A percentile compares a stretch with the other conserved stretches of the same genome.
Conservation (phyloP, 768 basidiomycete genomes). For the Podaxis carcinomalis region DNA sequence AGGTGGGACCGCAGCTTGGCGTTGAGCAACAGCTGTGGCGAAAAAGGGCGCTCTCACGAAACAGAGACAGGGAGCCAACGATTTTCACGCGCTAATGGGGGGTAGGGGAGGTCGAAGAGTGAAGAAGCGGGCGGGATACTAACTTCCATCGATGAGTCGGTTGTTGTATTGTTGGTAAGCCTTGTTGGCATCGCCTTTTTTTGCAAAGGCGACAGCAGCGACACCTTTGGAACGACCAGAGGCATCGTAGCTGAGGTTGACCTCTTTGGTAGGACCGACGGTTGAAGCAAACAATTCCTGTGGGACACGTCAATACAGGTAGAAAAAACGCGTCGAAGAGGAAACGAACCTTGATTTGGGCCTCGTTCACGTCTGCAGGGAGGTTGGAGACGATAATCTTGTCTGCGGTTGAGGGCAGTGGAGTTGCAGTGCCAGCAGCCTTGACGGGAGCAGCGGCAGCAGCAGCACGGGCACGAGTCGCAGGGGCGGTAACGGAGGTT, state of each 20-base stretch:
- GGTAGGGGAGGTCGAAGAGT: slow-evolving; percentile 30
- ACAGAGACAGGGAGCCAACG: slow-evolving; percentile 44
- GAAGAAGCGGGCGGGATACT: slow-evolving; percentile 69
- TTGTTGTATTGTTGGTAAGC: slow-evolving; percentile 95
- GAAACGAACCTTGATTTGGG: slow-evolving; percentile 75
- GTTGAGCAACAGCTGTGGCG: neutral
- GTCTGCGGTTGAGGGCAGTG: slow-evolving; percentile 42
- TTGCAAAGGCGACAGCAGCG: slow-evolving; percentile 81
- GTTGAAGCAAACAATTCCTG: slow-evolving; percentile 93
- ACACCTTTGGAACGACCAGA: slow-evolving; percentile 87
- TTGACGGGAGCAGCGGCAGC: slow-evolving; percentile 39
- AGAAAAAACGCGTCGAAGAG: neutral
- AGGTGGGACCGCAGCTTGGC: neutral
- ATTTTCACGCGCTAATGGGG: slow-evolving; percentile 25
- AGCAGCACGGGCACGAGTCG: slow-evolving; percentile 38
- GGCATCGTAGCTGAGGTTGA: slow-evolving; percentile 82
- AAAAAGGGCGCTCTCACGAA: slow-evolving; percentile 1
- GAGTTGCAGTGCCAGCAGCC: slow-evolving; percentile 36
- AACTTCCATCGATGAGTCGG: slow-evolving; percentile 99
- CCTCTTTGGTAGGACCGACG: slow-evolving; percentile 81
- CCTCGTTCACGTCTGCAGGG: slow-evolving; percentile 88
- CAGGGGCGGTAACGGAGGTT: slow-evolving; percentile 40
- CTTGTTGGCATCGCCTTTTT: slow-evolving; percentile 86
- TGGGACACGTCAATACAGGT: neutral
- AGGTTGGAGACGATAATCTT: slow-evolving; percentile 98